Conservation (phyloP, 169 alveolate genomes). For the Plasmodium relictum region DNA sequence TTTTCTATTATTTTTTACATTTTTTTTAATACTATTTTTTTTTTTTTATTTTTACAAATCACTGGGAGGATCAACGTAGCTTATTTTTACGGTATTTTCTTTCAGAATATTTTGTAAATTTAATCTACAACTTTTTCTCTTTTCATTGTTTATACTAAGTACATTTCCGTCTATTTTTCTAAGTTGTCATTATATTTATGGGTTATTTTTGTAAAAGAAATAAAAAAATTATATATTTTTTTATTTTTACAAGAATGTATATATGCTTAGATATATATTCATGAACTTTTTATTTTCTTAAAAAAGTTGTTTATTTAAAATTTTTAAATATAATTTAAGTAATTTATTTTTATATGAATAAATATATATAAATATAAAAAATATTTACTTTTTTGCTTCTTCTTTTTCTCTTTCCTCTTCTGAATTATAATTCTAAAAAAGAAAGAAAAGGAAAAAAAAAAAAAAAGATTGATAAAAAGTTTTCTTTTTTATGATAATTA, state of each 20-base stretch:
- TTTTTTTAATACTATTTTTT: conserved; percentile 23
- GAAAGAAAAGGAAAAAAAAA: conserved; percentile 7
- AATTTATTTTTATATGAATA: too few species aligned
- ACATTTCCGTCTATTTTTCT: conserved; percentile 1
- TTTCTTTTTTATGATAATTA: too few species aligned
- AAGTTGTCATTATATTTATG: neutral
- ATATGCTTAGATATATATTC: neutral
- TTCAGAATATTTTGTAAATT: conserved; percentile 40
- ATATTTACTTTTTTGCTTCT: too few species aligned
- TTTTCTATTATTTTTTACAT: neutral
- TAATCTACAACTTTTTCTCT: conserved; percentile 47
- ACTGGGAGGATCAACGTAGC: conserved; percentile 41
- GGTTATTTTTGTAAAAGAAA: neutral
- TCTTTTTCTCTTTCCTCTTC: conserved; percentile 1
- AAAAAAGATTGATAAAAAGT: neutral
- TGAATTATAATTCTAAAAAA: conserved; percentile 32
- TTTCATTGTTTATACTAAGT: conserved; percentile 9
- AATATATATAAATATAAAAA: too few species aligned
- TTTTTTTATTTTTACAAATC: conserved; percentile 29
- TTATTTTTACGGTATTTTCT: conserved; percentile 5
- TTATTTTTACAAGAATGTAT: neutral
- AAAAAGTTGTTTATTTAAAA: neutral
- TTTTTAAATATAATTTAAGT: too few species aligned
- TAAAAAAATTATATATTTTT: neutral
- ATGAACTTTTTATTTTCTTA: neutral